Conservation (phyloP, 1,284 basidiomycete genomes). For the Fistulina hepatica region DNA sequence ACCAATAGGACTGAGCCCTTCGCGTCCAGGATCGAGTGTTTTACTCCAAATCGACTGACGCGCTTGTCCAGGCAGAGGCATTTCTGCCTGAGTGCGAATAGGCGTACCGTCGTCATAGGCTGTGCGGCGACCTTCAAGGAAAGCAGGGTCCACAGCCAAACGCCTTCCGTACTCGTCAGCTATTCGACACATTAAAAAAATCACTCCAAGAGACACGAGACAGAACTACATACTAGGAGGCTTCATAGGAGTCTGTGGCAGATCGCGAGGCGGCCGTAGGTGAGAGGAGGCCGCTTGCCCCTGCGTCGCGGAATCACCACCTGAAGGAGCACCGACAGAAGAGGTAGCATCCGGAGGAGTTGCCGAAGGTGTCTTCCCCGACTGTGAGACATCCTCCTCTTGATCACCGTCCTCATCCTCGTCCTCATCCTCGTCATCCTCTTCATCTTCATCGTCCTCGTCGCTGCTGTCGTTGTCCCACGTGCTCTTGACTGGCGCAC, state of each 20-base stretch:
- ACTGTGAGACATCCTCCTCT: conserved; percentile 30
- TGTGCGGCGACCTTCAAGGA: conserved; percentile 33
- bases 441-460: conserved; percentile 74
- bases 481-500: conserved; percentile 35
- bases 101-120: conserved; percentile 34
- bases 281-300: conserved; percentile 23
- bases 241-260: conserved; percentile 35
- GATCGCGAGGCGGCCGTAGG: conserved; percentile 31
- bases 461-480: conserved; percentile 73
- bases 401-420: conserved; percentile 58
- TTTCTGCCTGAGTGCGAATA: conserved; percentile 39
- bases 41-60: conserved; percentile 76
- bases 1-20: conserved; percentile 27
- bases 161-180: too few species aligned
- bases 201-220: too few species aligned
- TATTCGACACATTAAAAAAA: too few species aligned
- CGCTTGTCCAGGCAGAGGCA: conserved; percentile 39
- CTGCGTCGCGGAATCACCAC: conserved; percentile 10
- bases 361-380: conserved; percentile 19
- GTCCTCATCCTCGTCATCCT: conserved; percentile 67
- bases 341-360: neutral
- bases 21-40: conserved; percentile 64
- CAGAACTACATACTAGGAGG: conserved; percentile 8
- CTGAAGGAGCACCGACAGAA: conserved; percentile 5
- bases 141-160: too few species aligned